These are phyloP conservation scores for Cladosporium cucumerinum DNA, from an alignment of 2,329 filamentous ascomycete species.

Conservation along the genomic window DNA sequence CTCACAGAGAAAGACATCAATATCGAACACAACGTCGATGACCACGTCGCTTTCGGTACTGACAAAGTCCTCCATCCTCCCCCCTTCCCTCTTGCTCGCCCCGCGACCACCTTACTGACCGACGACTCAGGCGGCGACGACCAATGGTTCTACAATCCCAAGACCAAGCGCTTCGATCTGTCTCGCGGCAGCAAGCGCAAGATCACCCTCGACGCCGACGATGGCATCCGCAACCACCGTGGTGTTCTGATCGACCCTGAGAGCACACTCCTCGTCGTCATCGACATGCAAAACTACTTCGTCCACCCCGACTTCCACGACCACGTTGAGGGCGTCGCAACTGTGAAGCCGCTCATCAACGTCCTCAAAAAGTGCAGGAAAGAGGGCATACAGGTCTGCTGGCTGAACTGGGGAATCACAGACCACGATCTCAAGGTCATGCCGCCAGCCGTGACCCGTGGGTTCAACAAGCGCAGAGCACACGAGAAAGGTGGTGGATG, in stretches of 20 bases:
- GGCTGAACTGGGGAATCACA: conserved; percentile 43
- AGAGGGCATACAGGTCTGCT: conserved; percentile 41
- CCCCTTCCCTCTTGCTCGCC: not conserved
- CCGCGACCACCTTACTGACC: conserved; percentile 10
- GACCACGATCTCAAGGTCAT: conserved; percentile 39
- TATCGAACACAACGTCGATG: conserved; percentile 35
- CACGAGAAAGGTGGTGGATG: conserved; percentile 38
- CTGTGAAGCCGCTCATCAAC: conserved; percentile 37
- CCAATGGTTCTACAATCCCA: conserved; percentile 42
- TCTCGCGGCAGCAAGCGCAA: conserved; percentile 37
- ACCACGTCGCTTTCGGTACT: conserved; percentile 38
- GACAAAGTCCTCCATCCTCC: conserved; percentile 21
- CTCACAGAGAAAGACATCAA: conserved; percentile 23
- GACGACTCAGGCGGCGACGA: conserved; percentile 35
- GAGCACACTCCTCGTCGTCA: conserved; percentile 38
- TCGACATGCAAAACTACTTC: conserved; percentile 47
- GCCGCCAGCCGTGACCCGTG: conserved; percentile 42
- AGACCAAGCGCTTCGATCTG: conserved; percentile 42
- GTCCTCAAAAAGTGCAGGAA: conserved; percentile 41
- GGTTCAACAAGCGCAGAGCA: conserved; percentile 36
- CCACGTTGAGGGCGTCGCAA: conserved; percentile 31
- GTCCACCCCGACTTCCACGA: conserved; percentile 34
- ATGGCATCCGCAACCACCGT: conserved; percentile 39
- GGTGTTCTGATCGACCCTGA: conserved; percentile 42
- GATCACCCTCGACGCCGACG: conserved; percentile 41